Evolutionary conservation across 768 basidiomycete genomes (phyloP).

Genomic region (Mycena latifolia): DNA sequence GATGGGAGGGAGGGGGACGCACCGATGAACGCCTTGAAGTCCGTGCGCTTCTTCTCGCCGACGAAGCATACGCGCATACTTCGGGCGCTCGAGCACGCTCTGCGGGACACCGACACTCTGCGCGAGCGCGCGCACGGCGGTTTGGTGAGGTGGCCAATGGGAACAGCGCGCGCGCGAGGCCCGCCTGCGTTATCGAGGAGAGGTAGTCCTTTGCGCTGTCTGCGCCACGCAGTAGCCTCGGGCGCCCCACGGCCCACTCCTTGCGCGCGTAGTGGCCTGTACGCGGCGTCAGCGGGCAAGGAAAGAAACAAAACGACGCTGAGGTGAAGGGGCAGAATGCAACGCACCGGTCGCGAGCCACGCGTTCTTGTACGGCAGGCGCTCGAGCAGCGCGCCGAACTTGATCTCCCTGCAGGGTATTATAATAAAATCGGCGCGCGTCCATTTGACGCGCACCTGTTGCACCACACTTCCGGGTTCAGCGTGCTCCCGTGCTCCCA

Average conservation of each 20-base stretch:
- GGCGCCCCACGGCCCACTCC: slow-evolving; percentile 60
- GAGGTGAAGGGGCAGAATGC: too few species aligned
- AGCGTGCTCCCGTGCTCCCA: slow-evolving; percentile 90
- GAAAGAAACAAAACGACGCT: too few species aligned
- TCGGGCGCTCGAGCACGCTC: slow-evolving; percentile 64
- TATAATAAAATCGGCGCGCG: too few species aligned
- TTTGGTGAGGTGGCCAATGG: slow-evolving; percentile 78
- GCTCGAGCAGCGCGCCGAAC: slow-evolving; percentile 85
- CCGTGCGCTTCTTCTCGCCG: slow-evolving; percentile 69
- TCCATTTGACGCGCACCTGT: slow-evolving; percentile 67
- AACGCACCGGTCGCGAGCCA: slow-evolving; percentile 87
- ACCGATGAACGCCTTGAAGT: slow-evolving; percentile 51
- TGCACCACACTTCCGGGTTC: slow-evolving; percentile 95
- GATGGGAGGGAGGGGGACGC: slow-evolving; percentile 51
- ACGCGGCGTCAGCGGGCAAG: background rate
- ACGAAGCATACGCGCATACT: slow-evolving; percentile 98
- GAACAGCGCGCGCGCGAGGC: slow-evolving; percentile 80
- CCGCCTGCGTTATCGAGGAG: slow-evolving; percentile 76
- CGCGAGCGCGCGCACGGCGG: slow-evolving; percentile 80
- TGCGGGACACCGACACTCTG: slow-evolving; percentile 72
- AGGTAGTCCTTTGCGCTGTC: slow-evolving; percentile 89
- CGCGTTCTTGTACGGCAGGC: slow-evolving; percentile 65
- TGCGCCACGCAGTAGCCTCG: slow-evolving; percentile 63
- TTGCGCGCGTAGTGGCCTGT: slow-evolving; percentile 91
- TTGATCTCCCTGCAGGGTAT: slow-evolving; percentile 95